Percentiles rank a stretch among this genome's conserved stretches.
Evolutionary conservation across 2,329 filamentous ascomycete genomes (phyloP).

Genomic region (Cladorrhinum sp.): DNA sequence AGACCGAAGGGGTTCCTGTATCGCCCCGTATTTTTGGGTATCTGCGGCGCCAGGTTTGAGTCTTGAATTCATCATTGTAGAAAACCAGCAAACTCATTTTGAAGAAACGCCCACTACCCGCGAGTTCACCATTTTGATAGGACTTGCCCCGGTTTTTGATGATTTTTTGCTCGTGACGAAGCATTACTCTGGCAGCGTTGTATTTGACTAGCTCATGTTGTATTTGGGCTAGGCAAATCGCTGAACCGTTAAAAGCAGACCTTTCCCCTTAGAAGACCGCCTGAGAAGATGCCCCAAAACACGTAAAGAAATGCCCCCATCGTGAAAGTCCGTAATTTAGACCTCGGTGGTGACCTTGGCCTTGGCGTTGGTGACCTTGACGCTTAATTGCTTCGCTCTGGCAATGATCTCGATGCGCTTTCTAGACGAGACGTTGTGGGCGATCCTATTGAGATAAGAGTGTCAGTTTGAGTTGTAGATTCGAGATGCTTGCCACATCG

Average conservation of each 20-base stretch:
- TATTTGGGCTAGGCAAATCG: constrained; percentile 28
- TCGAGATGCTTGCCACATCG: not conserved
- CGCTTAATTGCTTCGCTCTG: constrained; percentile 95
- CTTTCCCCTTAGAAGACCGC: constrained; percentile 30
- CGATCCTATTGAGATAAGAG: constrained; percentile 65
- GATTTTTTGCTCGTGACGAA: constrained; percentile 25
- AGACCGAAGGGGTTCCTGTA: no score
- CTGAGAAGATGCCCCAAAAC: constrained; percentile 31
- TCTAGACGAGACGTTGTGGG: constrained; percentile 94
- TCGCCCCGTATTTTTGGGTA: no score
- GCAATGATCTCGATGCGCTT: constrained; percentile 98
- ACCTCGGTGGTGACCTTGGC: constrained; percentile 97
- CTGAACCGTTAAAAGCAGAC: constrained; percentile 27
- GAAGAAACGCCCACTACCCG: not conserved
- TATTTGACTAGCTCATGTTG: constrained; percentile 26
- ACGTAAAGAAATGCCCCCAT: constrained; percentile 27
- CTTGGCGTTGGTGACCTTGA: constrained; percentile 99
- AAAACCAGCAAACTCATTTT: not conserved
- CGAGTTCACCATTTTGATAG: not conserved
- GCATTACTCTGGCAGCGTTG: constrained; percentile 23
- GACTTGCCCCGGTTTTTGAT: not conserved
- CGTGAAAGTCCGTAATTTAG: constrained; percentile 43
- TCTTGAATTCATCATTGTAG: not conserved
- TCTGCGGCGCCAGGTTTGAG: not conserved
- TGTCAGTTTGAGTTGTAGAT: constrained; percentile 10